Base-by-base conservation (phyloP, 2,329 filamentous ascomycete species). In the Aquanectria penicillioides region DNA sequence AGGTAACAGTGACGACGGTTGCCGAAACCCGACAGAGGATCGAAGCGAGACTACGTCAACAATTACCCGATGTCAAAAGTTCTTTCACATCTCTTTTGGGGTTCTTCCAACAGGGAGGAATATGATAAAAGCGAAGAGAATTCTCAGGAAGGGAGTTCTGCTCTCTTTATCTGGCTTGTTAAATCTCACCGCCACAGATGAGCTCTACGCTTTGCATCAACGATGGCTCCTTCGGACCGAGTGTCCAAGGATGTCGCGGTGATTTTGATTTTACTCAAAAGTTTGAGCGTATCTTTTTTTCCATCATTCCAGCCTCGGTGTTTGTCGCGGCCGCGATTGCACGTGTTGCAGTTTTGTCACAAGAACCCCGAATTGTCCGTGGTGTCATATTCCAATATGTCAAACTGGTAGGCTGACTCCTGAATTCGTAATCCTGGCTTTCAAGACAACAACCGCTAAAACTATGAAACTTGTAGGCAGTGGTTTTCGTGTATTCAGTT, bases 201-300 rank as follows among this genome's bases (percentile, higher is more conserved):
- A 63, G 23, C 44, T 68, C 65, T 8, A 63, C 60, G 22, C 44
- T 58, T 12, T 78, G 77, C 43, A 59, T 68, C 43, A 74, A 75
- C 63, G 79, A 81, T 57, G 65, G 67, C 36, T 65, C 74, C 18
- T 74, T 82, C 17, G 81, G 81, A 3, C 81, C 81, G 0, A 63
- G 68, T 6, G 78, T 83, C n/a, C 62, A 62, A 9, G 80, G 78
- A 18, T 83, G 81, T 53, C 78, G 81, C 9, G 75, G 71, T 47
- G 76, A 81, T 56, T 84, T 84, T 52, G 81, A 83, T 64, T 83
- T 83, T 55, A 84, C 81, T 1, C 69, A 83, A 46, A 75, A 73
- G 23, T 83, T 85, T 51, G 81, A 83, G 65, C 73, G 78, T 17
- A 71, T 81, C 4, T 74, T 83, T 46, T 73, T 84, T n/a, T 74